A percentile compares a stretch with the other conserved stretches of the same genome.
Evolutionary conservation across 805 yeast genomes (phyloP).

Genomic region (Zygosaccharomyces bisporus): DNA sequence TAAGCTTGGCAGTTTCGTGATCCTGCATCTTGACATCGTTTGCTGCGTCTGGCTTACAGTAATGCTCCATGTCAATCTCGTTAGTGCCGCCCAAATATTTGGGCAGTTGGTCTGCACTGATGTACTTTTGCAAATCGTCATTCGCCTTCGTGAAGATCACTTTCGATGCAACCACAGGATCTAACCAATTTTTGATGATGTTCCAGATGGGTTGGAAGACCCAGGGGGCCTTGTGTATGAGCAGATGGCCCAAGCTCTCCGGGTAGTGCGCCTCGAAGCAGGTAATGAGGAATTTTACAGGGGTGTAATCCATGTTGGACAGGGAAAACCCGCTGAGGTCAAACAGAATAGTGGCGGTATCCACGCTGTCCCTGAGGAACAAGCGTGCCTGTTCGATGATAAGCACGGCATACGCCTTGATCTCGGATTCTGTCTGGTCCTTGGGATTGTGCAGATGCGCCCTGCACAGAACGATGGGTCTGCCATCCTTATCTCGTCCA

Average conservation of each 20-base stretch:
- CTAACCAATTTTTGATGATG: constrained; percentile 87
- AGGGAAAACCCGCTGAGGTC: constrained; percentile 83
- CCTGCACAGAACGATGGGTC: constrained; percentile 80
- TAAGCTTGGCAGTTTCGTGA: constrained; percentile 43
- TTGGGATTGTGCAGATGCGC: constrained; percentile 70
- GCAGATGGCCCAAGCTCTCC: constrained; percentile 78
- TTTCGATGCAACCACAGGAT: constrained; percentile 92
- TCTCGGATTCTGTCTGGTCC: constrained; percentile 65
- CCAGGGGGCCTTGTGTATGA: constrained; percentile 96
- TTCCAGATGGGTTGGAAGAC: constrained; percentile 93
- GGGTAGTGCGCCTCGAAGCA: constrained; percentile 97
- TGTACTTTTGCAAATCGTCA: constrained; percentile 62
- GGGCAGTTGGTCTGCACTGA: constrained; percentile 61
- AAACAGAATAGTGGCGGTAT: constrained; percentile 77
- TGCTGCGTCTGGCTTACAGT: constrained; percentile 55
- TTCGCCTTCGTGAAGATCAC: constrained; percentile 73
- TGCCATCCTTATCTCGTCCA: constrained; percentile 67
- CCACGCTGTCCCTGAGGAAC: constrained; percentile 67
- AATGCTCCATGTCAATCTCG: constrained; percentile 55
- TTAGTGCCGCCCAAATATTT: constrained; percentile 66
- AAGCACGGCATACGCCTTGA: constrained; percentile 70
- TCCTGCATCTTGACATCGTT: constrained; percentile 50
- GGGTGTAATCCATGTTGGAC: constrained; percentile 88
- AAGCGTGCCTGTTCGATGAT: constrained; percentile 81
- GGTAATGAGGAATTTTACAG: constrained; percentile 83